Evolutionary conservation across 164 flowering plant genomes (phyloP).

Genomic region (Vitis rupestris): DNA sequence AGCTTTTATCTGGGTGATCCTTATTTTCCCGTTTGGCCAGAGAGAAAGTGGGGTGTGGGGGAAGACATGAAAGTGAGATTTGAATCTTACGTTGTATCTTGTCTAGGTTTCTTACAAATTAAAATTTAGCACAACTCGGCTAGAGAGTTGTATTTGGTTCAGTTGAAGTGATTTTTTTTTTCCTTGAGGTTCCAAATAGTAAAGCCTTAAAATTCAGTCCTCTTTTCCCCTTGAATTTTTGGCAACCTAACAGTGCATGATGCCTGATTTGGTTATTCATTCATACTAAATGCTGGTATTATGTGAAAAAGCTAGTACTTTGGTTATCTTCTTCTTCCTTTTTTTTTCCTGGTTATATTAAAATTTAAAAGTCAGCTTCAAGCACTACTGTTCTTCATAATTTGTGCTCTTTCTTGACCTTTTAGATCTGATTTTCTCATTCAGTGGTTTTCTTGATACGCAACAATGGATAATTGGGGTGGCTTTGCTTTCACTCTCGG

Average conservation of each 20-base stretch:
- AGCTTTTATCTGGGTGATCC: constrained; percentile 12
- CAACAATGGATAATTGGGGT: background rate
- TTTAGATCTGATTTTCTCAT: background rate
- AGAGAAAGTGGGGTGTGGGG: too few relatives aligned
- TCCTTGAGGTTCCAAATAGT: background rate
- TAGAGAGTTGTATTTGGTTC: too few relatives aligned
- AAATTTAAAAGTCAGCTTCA: background rate
- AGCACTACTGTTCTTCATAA: background rate
- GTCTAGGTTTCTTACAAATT: background rate
- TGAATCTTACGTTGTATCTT: background rate
- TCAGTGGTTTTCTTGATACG: background rate
- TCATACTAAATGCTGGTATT: background rate
- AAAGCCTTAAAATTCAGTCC: too few relatives aligned
- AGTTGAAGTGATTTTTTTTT: background rate
- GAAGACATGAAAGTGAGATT: too few relatives aligned
- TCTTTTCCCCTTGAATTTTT: too few relatives aligned
- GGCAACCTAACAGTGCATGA: too few relatives aligned
- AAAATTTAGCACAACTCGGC: too few relatives aligned
- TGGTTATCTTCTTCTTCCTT: background rate
- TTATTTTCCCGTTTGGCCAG: background rate
- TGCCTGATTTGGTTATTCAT: background rate
- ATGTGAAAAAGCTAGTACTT: background rate
- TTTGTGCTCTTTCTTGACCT: background rate
- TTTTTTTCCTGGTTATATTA: background rate
- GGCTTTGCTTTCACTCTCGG: background rate